These are phyloP conservation scores for Erysimum cheiranthoides DNA, from an alignment of 345 rosid species.

Conservation along the genomic window DNA sequence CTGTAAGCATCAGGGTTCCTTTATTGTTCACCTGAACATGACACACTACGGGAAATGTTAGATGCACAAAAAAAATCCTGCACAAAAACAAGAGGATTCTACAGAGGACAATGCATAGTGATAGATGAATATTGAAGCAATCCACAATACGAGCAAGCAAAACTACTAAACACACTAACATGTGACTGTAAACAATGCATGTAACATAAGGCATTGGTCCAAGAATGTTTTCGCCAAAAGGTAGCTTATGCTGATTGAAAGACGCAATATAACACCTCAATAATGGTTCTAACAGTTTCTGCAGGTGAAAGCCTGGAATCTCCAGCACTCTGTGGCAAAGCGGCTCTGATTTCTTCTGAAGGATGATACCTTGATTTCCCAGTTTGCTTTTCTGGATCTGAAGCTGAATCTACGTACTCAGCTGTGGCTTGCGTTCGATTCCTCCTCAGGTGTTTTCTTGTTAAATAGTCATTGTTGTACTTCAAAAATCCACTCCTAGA, in stretches of 20 bases:
- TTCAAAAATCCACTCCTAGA: constrained; percentile 57
- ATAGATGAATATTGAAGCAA: neutral
- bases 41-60: constrained; percentile 67
- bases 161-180: neutral
- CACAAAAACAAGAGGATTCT: constrained; percentile 1
- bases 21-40: constrained; percentile 77
- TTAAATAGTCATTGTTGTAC: constrained; percentile 42
- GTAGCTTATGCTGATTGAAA: constrained; percentile 30
- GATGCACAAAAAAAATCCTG: constrained; percentile 39
- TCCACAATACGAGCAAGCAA: neutral
- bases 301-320: constrained; percentile 69
- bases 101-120: neutral
- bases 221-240: neutral
- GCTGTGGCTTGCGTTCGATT: constrained; percentile 67
- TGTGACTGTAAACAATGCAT: constrained; percentile 18
- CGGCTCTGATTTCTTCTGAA: constrained; percentile 73
- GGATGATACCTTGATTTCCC: constrained; percentile 70
- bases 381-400: constrained; percentile 65
- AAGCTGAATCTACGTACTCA: constrained; percentile 61
- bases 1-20: constrained; percentile 80
- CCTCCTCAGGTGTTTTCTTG: constrained; percentile 53
- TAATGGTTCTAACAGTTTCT: constrained; percentile 80
- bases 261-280: constrained; percentile 74
- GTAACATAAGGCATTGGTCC: constrained; percentile 16
- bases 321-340: constrained; percentile 47